Evolutionary conservation across 345 rosid species (phyloP), one percentile per base, ranked within the genome.

Genomic region (Brassica cretica): DNA sequence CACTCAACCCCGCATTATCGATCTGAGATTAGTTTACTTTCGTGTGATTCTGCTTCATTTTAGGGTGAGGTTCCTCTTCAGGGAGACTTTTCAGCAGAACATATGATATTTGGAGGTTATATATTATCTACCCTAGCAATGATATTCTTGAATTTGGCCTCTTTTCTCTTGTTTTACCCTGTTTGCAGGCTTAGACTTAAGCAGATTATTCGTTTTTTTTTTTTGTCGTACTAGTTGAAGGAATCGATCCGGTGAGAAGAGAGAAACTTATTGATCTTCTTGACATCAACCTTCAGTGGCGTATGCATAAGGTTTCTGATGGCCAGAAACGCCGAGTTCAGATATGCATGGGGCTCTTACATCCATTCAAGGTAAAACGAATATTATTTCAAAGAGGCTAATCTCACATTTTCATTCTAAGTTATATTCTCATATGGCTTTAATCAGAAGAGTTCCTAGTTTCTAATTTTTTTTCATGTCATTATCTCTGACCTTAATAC

Each of bases 221-320:
- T 64, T 39, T 56, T 77, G 3, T 71, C 61, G 0, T 35, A 32
- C 35, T 71, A 39, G 98, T 94, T 86, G 97, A 95, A 85, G 99
- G 93, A 21, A 69, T 88, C 71, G 93, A 92, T 89, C 92, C 97
- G 41, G 82, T 46, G 32, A 86, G 99, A 86, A 92, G 98, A 83
- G 94, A 89, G 3, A 89, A 76, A 77, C 79, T 95, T 77, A 92
- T 92, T 80, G 98, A 92, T 61, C 89, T 95, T 77, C 99, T 95
- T 80, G 99, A 92, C 68, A 93, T 95, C 27, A 92, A 92, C 86
- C 82, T 95, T 64, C 88, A 86, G 64, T 93, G 99, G 99, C 91
- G 98, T 76, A 94, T 92, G 99, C 99, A 95, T 76, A 95, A 95
- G 83, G 99, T 91, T 35, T 95, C 99, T 53, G 99, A 95, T 78